Evolutionary conservation across 225 moss, liverwort and hornwort genomes (phyloP).

Genomic region (Pleurozium schreberi): DNA sequence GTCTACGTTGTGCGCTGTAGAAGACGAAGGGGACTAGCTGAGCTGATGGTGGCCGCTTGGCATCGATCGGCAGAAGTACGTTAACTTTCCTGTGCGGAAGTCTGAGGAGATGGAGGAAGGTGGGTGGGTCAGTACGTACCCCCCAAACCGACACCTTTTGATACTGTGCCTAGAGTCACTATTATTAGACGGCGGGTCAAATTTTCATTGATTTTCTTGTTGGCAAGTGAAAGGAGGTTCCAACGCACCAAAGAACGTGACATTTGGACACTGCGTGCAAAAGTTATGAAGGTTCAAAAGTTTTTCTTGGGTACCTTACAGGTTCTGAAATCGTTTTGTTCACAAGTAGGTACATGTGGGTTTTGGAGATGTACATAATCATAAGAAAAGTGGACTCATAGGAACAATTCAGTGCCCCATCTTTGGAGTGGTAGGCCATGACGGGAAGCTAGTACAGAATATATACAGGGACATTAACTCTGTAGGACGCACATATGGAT

Average conservation of each 20-base stretch:
- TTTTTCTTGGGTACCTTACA: no score
- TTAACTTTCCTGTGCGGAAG: no score
- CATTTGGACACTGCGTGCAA: not conserved
- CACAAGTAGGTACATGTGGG: no score
- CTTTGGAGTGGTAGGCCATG: not conserved
- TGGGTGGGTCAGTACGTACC: no score
- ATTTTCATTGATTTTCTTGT: not conserved
- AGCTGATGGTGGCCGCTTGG: not conserved
- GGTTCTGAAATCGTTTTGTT: not conserved
- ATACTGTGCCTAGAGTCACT: not conserved
- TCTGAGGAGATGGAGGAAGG: not conserved
- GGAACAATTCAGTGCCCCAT: not conserved
- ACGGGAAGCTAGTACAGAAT: not conserved
- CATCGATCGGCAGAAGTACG: no score
- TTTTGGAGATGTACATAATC: not conserved
- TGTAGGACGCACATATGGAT: not conserved
- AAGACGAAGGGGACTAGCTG: not conserved
- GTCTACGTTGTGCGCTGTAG: no score
- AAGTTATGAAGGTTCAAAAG: not conserved
- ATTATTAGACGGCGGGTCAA: not conserved
- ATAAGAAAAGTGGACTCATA: not conserved
- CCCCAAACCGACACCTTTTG: no score
- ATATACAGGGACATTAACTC: not conserved
- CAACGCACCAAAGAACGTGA: accelerated
- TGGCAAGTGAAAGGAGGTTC: not conserved